Evolutionary conservation across 2,329 filamentous ascomycete species (phyloP).

Genomic region (Ophiocordyceps australis): DNA sequence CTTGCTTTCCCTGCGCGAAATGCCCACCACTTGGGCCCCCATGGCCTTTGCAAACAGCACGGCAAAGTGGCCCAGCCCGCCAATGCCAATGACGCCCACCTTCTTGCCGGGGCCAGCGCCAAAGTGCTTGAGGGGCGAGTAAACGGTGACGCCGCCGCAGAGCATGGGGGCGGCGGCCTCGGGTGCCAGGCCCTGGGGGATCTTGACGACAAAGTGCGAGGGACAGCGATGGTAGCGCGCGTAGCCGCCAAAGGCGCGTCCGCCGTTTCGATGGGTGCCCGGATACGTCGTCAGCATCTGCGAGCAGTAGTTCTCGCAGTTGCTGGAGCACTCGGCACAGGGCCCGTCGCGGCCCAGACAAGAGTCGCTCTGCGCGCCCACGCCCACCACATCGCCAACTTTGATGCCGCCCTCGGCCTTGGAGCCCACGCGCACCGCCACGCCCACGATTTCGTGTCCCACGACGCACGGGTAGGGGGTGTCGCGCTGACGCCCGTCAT

Average conservation of each 20-base stretch:
- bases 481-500: not conserved
- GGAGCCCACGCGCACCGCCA: constrained; percentile 32
- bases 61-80: constrained; percentile 52
- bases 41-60: constrained; percentile 51
- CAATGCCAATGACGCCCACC: constrained; percentile 49
- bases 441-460: constrained; percentile 49
- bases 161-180: constrained; percentile 42
- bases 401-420: constrained; percentile 26
- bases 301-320: constrained; percentile 22
- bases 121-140: constrained; percentile 40
- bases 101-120: constrained; percentile 47
- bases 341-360: constrained; percentile 24
- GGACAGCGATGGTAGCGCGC: constrained; percentile 14
- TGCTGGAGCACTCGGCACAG: constrained; percentile 21
- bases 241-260: constrained; percentile 29
- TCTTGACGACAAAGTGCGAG: constrained; percentile 28
- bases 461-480: constrained; percentile 27
- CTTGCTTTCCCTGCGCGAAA: constrained; percentile 34
- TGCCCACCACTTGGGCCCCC: constrained; percentile 41
- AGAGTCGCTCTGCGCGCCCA: constrained; percentile 39
- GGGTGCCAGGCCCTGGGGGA: constrained; percentile 20
- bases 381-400: constrained; percentile 43
- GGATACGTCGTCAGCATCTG: constrained; percentile 33
- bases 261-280: constrained; percentile 10
- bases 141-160: constrained; percentile 54